Conservation (phyloP, 2,329 filamentous ascomycete species). For the Periglandula ipomoeae region DNA sequence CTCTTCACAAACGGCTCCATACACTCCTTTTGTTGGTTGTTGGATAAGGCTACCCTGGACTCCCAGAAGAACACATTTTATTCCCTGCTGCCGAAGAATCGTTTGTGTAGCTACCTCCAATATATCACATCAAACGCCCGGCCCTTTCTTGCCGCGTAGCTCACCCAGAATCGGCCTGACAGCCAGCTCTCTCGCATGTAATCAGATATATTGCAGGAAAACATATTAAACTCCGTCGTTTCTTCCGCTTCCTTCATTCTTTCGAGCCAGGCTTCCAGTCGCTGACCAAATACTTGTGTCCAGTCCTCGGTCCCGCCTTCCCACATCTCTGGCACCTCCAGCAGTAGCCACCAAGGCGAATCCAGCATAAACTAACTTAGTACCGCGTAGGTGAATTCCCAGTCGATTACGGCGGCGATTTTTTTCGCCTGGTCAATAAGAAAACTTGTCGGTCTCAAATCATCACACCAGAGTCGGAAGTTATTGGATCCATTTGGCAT, state of each 20-base stretch:
- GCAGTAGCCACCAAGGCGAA: constrained; percentile 31
- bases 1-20: constrained; percentile 18
- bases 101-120: constrained; percentile 26
- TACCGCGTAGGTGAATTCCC: constrained; percentile 29
- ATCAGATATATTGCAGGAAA: background rate
- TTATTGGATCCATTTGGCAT: no score
- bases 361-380: constrained; percentile 25
- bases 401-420: constrained; percentile 28
- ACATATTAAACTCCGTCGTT: no score
- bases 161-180: constrained; percentile 21
- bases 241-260: constrained; percentile 21
- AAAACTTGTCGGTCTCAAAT: constrained; percentile 23
- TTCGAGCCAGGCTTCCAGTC: constrained; percentile 23
- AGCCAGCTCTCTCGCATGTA: constrained; percentile 28
- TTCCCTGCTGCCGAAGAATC: constrained; percentile 19
- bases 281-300: constrained; percentile 21
- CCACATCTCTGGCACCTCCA: constrained; percentile 24
- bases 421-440: constrained; percentile 15
- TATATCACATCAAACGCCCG: constrained; percentile 28
- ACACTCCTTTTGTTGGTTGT: constrained; percentile 9
- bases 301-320: constrained; percentile 19
- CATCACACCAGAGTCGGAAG: constrained; percentile 24
- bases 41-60: constrained; percentile 15
- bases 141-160: constrained; percentile 26
- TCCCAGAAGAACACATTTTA: constrained; percentile 8